Evolutionary conservation across 768 basidiomycete genomes (phyloP), one percentile per base, ranked within the genome.

Genomic region (Boletus barrowsii): DNA sequence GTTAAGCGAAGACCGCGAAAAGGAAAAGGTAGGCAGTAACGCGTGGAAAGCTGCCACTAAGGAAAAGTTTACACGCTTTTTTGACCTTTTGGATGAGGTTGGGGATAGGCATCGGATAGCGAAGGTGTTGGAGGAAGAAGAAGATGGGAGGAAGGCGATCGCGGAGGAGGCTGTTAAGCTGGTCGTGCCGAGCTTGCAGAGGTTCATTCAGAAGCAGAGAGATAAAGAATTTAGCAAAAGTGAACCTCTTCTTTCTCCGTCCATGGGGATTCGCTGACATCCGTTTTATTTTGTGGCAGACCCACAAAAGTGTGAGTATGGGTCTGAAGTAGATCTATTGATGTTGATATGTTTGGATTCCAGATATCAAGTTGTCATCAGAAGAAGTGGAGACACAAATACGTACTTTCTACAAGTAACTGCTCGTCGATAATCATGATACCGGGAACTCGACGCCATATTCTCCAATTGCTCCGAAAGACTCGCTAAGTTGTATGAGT

Each of bases 201-300:
- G 84, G 52, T 92, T 93, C 63, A 80, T 79, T 56, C 84, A 87
- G 69, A 87, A 84, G 67, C 83, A 88, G 62, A 78, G 77, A 36
- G 90, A 89, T 41, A 90, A 87, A 67, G 89, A 92, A 59, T 90
- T 91, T 61, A 90, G 89, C 68, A 90, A 88, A 74, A 90, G 91
- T 91, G 59, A 63, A 17, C 81, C 74, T 3, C 32, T 22, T 35
- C 13, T 14, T 35, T 35, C 5, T 35, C 13, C 10, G 0, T 35
- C 14, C 8, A 29, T 2, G 1, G 29, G 29, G 9, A 29, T 42
- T 10, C 44, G 26, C 35, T 61, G 37, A 59, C 42, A 1, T 29
- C n/a, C 0, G 39, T 49, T 47, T 46, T 30, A 10, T 8, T 40
- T 49, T 36, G 49, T 10, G 14, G 43, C 47, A 81, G 81, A 81